Conservation (phyloP, 2,329 filamentous ascomycete species). For the Neonectria magnoliae region DNA sequence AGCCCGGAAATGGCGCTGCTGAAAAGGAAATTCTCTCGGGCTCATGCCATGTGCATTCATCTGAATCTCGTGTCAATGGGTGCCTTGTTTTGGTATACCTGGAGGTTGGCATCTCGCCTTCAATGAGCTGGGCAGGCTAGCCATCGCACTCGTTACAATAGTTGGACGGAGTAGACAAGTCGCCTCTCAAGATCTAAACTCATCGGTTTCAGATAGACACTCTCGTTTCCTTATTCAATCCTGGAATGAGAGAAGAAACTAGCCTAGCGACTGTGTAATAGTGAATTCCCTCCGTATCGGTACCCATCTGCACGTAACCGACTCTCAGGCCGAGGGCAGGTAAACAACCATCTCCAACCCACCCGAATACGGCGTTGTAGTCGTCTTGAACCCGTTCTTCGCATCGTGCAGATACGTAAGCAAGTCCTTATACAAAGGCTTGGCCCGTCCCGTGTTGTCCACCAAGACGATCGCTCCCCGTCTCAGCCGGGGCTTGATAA, state of each 20-base stretch:
- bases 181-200: background rate
- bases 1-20: slow-evolving; percentile 29
- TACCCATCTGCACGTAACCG: background rate
- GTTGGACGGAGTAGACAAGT: no score
- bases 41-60: slow-evolving; percentile 56
- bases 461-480: slow-evolving; percentile 59
- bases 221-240: background rate
- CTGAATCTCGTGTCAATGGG: slow-evolving; percentile 51
- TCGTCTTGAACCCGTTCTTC: slow-evolving; percentile 58
- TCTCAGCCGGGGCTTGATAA: slow-evolving; percentile 58
- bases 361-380: slow-evolving; percentile 45
- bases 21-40: slow-evolving; percentile 46
- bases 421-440: slow-evolving; percentile 58
- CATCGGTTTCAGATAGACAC: background rate
- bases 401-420: slow-evolving; percentile 56
- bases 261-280: background rate
- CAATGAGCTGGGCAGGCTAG: background rate
- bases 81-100: slow-evolving; percentile 44
- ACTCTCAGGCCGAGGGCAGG: slow-evolving; percentile 39
- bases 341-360: slow-evolving; percentile 46
- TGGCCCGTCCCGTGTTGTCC: slow-evolving; percentile 58
- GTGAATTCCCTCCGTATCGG: background rate
- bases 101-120: slow-evolving; percentile 41
- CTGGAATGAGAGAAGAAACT: background rate
- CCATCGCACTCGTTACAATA: background rate